A percentile compares a stretch with the other conserved stretches of the same genome.
Conservation (phyloP, 2,329 filamentous ascomycete genomes). For the Stachybotrys echinatus region DNA sequence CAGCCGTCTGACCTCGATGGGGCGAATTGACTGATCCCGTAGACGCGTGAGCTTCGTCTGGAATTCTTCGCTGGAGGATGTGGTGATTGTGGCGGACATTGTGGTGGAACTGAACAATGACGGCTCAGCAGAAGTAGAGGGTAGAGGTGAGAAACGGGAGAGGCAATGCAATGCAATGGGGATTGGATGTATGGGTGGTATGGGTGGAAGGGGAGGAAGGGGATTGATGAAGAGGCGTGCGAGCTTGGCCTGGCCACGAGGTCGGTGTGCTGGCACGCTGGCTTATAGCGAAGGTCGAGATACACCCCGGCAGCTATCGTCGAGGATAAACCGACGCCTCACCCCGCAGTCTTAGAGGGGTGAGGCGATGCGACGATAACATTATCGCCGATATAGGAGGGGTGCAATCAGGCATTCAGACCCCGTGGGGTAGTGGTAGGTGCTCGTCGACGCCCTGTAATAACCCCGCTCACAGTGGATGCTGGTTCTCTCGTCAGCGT, state of each 20-base stretch:
- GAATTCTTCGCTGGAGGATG: background rate
- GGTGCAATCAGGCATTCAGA: background rate
- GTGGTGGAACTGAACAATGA: background rate
- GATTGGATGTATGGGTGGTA: background rate
- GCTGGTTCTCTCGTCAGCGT: too few species aligned
- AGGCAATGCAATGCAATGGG: too few species aligned
- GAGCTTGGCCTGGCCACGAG: background rate
- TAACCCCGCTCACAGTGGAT: too few species aligned
- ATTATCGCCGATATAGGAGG: background rate
- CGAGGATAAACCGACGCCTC: background rate
- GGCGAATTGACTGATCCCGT: constrained; percentile 8
- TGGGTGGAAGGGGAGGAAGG: background rate
- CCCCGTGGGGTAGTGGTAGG: too few species aligned
- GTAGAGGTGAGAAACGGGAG: background rate
- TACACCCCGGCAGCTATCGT: background rate
- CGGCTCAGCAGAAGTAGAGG: background rate
- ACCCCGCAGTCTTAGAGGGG: too few species aligned
- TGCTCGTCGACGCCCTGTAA: too few species aligned
- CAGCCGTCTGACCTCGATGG: constrained; percentile 12
- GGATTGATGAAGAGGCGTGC: background rate
- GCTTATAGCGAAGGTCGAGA: background rate
- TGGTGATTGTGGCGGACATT: background rate
- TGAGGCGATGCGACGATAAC: too few species aligned
- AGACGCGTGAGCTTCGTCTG: constrained; percentile 4
- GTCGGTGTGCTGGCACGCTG: background rate